Base-by-base conservation (phyloP, 148 eudicot genomes). In the Spergularia marina region DNA sequence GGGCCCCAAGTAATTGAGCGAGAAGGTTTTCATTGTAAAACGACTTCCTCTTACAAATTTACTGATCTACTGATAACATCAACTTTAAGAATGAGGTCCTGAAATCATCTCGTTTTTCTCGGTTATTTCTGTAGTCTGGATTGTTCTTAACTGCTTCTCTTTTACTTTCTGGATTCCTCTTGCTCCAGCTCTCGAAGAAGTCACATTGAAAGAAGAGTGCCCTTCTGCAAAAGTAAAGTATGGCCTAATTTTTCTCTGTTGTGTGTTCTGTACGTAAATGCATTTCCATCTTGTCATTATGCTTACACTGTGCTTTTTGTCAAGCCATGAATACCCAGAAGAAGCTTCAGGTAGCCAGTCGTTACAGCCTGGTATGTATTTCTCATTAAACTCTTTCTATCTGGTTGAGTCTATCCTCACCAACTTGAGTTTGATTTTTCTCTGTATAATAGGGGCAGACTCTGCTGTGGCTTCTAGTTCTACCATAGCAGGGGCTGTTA, bases 191-290 rank as follows among this genome's bases (percentile, higher is more conserved):
- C 82, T 75, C 53, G 92, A 84, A 68, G 97, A 89, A 75, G 81
- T 73, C 77, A 53, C 77, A 17, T 67, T 59, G 12, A 88, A 92
- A 82, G 97, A 90, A 76, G 96, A 85, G 76, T 78, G 85, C 12
- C 75, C 78, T 54, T 79, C 88, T 65, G 84, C 86, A 51, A 85
- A 83, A 81, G 84, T 86, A 85, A 89, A 89, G 99, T 95, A 92
- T 51, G 76, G 54, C 69, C 51, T 71, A 40, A 64, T 67, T 68
- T 75, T 23, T 41, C 30, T 60, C 9, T 51, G 66, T 74, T 30
- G 23, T 60, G 10, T 55, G 62, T 74, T 44, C 39, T 60, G 61
- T 58, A 49, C 34, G 55, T 39, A 12, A 54, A 40, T 58, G 60
- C 53, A 76, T 69, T 71, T 71, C 36, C 3, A 63, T 80, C 16